A percentile compares a stretch with the other conserved stretches of the same genome.
These are phyloP conservation scores for Nothophaeocryptopus gaeumannii DNA, from an alignment of 2,329 filamentous ascomycete genomes.

Conservation along the genomic window DNA sequence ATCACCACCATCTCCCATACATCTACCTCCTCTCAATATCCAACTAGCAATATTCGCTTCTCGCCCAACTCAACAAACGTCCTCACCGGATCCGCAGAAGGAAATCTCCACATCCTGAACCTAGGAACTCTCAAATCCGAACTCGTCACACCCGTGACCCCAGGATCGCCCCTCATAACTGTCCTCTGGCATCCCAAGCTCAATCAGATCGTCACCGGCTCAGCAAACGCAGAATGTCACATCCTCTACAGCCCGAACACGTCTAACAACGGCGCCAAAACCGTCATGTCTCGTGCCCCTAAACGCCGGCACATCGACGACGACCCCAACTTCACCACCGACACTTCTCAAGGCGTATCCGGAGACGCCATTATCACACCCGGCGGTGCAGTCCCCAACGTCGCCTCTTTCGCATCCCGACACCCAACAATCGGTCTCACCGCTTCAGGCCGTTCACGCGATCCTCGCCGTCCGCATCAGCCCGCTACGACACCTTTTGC, in stretches of 20 bases:
- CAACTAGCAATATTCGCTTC: constrained; percentile 84
- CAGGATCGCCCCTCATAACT: constrained; percentile 74
- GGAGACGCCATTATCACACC: constrained; percentile 72
- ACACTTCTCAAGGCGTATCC: constrained; percentile 75
- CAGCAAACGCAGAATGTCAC: constrained; percentile 84
- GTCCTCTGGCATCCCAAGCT: constrained; percentile 91
- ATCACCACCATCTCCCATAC: constrained; percentile 74
- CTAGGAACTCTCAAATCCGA: constrained; percentile 84
- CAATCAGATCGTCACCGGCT: constrained; percentile 94
- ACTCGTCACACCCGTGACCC: constrained; percentile 83
- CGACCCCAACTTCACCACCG: constrained; percentile 80
- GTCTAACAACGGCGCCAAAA: constrained; percentile 76
- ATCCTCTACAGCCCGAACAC: constrained; percentile 86
- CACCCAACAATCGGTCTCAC: constrained; percentile 73
- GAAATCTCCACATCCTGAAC: constrained; percentile 88
- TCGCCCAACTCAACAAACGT: constrained; percentile 80
- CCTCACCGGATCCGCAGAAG: constrained; percentile 81
- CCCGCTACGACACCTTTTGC: constrained; percentile 85
- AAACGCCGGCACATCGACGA: constrained; percentile 96
- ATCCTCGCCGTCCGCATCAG: constrained; percentile 81
- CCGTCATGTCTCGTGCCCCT: constrained; percentile 87
- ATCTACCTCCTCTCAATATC: constrained; percentile 79
- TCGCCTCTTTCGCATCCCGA: constrained; percentile 53
- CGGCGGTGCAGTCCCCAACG: constrained; percentile 38
- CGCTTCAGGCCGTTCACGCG: constrained; percentile 70